These are phyloP conservation scores for Bonia amplexicaulis DNA, from an alignment of 176 grass and related monocot species.

Conservation along the genomic window DNA sequence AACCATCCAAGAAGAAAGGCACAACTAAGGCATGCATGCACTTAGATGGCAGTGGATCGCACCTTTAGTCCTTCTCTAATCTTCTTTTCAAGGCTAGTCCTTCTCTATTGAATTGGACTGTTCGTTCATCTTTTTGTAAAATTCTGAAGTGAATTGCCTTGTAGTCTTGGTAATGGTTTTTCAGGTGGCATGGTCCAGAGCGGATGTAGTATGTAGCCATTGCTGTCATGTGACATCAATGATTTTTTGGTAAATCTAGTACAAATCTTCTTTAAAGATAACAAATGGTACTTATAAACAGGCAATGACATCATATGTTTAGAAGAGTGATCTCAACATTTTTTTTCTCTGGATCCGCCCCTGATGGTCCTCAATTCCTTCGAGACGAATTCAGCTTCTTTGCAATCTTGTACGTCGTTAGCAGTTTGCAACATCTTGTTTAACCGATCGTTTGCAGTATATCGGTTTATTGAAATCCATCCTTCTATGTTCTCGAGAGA, in stretches of 20 bases:
- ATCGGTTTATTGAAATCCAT: too few relatives aligned
- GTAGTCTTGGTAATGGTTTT: not conserved
- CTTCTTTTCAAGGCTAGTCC: not conserved
- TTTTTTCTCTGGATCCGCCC: too few relatives aligned
- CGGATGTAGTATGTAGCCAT: too few relatives aligned
- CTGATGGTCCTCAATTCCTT: not conserved
- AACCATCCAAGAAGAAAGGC: not conserved
- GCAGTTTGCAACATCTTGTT: not conserved
- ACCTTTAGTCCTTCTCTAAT: not conserved
- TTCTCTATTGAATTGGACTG: not conserved
- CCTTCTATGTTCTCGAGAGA: too few relatives aligned
- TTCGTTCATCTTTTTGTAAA: constrained; percentile 9
- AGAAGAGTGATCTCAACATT: too few relatives aligned
- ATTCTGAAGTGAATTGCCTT: not conserved
- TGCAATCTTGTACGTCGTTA: not conserved
- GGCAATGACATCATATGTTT: too few relatives aligned
- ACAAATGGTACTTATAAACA: too few relatives aligned
- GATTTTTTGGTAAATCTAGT: too few relatives aligned
- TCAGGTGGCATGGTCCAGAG: not conserved
- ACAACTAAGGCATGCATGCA: not conserved
- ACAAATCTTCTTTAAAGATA: too few relatives aligned
- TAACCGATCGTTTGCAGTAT: not conserved
- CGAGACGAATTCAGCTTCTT: not conserved
- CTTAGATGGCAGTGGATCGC: not conserved
- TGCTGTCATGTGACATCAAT: too few relatives aligned